Conservation (phyloP, 129 eudicot genomes). For the Flaveria linearis region DNA sequence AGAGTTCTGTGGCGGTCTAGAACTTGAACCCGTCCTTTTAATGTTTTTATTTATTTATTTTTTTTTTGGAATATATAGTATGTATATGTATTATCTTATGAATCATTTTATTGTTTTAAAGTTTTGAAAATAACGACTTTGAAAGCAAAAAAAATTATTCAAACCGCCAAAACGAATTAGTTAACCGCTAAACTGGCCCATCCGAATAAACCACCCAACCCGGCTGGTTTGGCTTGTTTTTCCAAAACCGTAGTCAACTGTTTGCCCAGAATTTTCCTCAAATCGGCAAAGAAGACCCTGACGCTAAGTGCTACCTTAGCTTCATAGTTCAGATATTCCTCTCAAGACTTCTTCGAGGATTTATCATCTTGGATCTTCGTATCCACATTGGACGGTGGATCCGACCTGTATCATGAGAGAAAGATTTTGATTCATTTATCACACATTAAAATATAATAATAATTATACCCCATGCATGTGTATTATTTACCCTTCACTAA, state of each 20-base stretch:
- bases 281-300: not conserved
- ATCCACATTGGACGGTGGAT: conserved; percentile 39
- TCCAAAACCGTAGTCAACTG: not conserved
- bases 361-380: conserved; percentile 50
- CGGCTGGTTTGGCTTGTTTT: not conserved
- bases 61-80: not conserved
- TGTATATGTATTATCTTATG: not conserved
- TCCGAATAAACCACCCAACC: not conserved
- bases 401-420: conserved; percentile 40
- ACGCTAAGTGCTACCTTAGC: conserved; percentile 60
- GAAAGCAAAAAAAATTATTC: not conserved
- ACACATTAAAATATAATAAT: conserved; percentile 1
- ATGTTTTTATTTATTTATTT: not conserved
- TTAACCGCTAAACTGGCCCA: not conserved
- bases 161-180: not conserved
- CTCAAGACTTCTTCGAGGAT: conserved; percentile 78
- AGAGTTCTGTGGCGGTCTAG: not conserved
- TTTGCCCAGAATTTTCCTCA: not conserved
- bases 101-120: not conserved
- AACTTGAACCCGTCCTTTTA: not conserved
- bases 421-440: not conserved
- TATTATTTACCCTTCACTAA: conserved; percentile 58
- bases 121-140: not conserved
- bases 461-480: not conserved
- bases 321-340: conserved; percentile 89